Conservation (phyloP, 306 rosid species). For the Fragaria iinumae region DNA sequence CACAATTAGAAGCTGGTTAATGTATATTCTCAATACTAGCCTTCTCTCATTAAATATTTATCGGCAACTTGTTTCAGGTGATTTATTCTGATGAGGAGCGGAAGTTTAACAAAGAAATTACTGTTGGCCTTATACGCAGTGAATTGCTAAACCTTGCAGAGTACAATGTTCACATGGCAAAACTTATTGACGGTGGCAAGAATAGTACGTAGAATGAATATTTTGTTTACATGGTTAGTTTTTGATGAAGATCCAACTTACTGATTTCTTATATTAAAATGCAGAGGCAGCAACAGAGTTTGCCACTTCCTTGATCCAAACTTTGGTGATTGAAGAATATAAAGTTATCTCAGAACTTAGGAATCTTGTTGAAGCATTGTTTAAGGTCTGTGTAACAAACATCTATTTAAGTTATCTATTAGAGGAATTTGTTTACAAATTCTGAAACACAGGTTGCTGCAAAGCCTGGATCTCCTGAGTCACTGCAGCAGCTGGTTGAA, state of each 20-base stretch:
- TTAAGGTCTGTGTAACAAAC: slow-evolving; percentile 58
- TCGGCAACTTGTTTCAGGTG: slow-evolving; percentile 52
- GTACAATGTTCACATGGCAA: slow-evolving; percentile 97
- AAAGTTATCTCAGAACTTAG: slow-evolving; percentile 93
- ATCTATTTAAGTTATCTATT: slow-evolving; percentile 1
- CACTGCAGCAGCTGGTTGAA: slow-evolving; percentile 83
- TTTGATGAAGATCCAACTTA: slow-evolving; percentile 24
- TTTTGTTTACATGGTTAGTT: neutral
- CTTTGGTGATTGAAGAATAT: slow-evolving; percentile 67
- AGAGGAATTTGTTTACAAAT: slow-evolving; percentile 20
- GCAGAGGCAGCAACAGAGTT: slow-evolving; percentile 88
- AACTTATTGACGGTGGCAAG: slow-evolving; percentile 95
- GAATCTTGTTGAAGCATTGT: slow-evolving; percentile 87
- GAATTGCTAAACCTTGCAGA: slow-evolving; percentile 92
- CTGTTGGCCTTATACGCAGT: slow-evolving; percentile 77
- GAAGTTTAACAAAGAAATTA: slow-evolving; percentile 84
- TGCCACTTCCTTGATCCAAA: slow-evolving; percentile 76
- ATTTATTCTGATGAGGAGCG: slow-evolving; percentile 96
- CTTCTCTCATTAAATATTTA: neutral
- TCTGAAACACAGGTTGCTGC: slow-evolving; percentile 61
- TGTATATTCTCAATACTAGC: neutral
- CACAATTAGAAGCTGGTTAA: neutral
- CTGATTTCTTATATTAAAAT: slow-evolving; percentile 25
- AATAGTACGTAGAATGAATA: slow-evolving; percentile 62
- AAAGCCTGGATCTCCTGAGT: slow-evolving; percentile 91